Evolutionary conservation across 176 grass and related monocot species (phyloP).

Genomic region (Avena eriantha): DNA sequence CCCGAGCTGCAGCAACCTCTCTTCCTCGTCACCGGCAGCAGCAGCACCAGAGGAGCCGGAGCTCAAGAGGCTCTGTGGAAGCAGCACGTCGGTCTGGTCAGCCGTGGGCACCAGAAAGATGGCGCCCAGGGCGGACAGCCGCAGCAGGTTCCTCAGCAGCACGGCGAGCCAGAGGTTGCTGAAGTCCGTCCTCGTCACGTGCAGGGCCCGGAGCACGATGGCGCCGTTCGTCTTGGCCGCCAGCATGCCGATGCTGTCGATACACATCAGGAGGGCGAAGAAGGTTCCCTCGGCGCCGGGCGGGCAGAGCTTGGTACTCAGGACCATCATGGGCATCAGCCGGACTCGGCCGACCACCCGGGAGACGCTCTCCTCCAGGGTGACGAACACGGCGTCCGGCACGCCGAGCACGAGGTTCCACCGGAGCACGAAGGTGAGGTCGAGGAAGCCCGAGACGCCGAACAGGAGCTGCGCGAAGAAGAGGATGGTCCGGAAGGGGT

Average conservation of each 20-base stretch:
- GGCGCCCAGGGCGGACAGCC: constrained; percentile 59
- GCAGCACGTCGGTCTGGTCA: constrained; percentile 58
- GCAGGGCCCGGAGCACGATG: constrained; percentile 61
- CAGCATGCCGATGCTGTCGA: constrained; percentile 72
- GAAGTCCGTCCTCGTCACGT: constrained; percentile 74
- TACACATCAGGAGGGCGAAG: constrained; percentile 94
- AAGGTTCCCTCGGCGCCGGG: constrained; percentile 83
- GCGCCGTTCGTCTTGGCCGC: constrained; percentile 68
- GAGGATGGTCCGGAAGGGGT: constrained; percentile 75
- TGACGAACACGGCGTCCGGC: constrained; percentile 69
- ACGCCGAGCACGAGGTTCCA: constrained; percentile 81
- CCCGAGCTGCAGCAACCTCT: constrained; percentile 65
- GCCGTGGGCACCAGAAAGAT: constrained; percentile 69
- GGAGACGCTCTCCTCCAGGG: constrained; percentile 71
- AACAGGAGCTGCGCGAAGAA: constrained; percentile 86
- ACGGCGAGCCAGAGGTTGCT: constrained; percentile 74
- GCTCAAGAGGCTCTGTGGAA: constrained; percentile 59
- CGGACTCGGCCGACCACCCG: constrained; percentile 62
- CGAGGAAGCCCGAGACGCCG: constrained; percentile 64
- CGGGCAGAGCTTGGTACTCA: constrained; percentile 80
- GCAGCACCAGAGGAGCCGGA: background rate
- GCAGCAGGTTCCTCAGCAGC: constrained; percentile 67
- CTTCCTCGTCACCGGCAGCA: constrained; percentile 41
- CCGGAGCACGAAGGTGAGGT: constrained; percentile 86
- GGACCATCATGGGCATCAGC: constrained; percentile 89